Evolutionary conservation across 2,329 filamentous ascomycete species (phyloP).

Genomic region (Microcyclosporella mali): DNA sequence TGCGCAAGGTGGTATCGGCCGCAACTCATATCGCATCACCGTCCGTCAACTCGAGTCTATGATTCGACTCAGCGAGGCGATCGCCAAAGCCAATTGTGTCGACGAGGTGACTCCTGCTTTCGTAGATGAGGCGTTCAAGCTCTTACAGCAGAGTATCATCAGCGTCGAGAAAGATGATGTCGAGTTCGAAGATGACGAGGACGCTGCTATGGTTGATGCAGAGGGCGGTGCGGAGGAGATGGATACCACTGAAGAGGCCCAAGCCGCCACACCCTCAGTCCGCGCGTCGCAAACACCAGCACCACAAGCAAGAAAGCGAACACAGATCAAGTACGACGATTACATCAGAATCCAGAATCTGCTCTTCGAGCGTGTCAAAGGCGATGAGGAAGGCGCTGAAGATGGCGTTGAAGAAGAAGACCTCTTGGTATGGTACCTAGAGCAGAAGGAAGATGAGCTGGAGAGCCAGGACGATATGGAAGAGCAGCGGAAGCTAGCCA

Average conservation of each 20-base stretch:
- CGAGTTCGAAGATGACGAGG: slow-evolving; percentile 76
- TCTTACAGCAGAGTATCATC: slow-evolving; percentile 91
- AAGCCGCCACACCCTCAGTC: slow-evolving; percentile 33
- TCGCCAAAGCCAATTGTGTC: slow-evolving; percentile 95
- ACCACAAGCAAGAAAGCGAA: slow-evolving; percentile 51
- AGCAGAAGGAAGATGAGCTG: slow-evolving; percentile 80
- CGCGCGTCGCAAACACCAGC: slow-evolving; percentile 38
- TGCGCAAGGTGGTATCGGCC: slow-evolving; percentile 84
- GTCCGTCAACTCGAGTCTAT: slow-evolving; percentile 93
- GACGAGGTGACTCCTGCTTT: slow-evolving; percentile 79
- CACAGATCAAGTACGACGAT: slow-evolving; percentile 91
- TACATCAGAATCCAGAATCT: slow-evolving; percentile 86
- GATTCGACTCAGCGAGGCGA: slow-evolving; percentile 94
- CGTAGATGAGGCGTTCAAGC: slow-evolving; percentile 84
- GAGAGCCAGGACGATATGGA: slow-evolving; percentile 75
- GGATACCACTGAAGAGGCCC: slow-evolving; percentile 36
- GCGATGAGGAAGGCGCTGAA: slow-evolving; percentile 67
- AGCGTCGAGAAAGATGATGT: slow-evolving; percentile 97
- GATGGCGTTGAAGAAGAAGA: slow-evolving; percentile 82
- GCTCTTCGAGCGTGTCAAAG: slow-evolving; percentile 73
- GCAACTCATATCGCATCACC: slow-evolving; percentile 95
- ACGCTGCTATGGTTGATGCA: slow-evolving; percentile 45
- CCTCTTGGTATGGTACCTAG: slow-evolving; percentile 82
- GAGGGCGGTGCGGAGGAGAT: slow-evolving; percentile 45
- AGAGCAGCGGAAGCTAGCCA: slow-evolving; percentile 63